A percentile compares a stretch with the other conserved stretches of the same genome.
These are phyloP conservation scores for Cladophialophora yegresii DNA, from an alignment of 2,329 filamentous ascomycete genomes.

Conservation along the genomic window DNA sequence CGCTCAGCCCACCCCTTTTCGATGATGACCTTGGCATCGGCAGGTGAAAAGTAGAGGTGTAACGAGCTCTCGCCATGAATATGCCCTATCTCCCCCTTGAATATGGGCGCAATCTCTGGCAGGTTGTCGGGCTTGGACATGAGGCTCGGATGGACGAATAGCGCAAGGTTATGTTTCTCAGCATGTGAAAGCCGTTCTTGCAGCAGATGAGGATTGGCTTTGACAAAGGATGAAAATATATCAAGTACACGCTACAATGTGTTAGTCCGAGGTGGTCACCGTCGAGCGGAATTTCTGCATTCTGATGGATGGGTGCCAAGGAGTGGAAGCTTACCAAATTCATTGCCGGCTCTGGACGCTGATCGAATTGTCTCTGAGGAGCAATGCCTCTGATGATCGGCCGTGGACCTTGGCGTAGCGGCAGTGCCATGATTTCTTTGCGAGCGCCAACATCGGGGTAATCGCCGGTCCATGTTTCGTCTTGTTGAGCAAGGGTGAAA, in stretches of 20 bases:
- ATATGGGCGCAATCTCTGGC: slow-evolving; percentile 56
- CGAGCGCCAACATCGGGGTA: slow-evolving; percentile 27
- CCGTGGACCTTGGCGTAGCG: slow-evolving; percentile 63
- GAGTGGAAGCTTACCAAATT: slow-evolving; percentile 38
- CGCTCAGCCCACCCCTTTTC: slow-evolving; percentile 76
- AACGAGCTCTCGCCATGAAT: slow-evolving; percentile 76
- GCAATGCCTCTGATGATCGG: slow-evolving; percentile 74
- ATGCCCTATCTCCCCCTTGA: slow-evolving; percentile 77
- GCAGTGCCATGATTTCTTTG: slow-evolving; percentile 56
- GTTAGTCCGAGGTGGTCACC: background rate
- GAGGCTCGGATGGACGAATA: slow-evolving; percentile 29
- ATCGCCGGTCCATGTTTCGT: slow-evolving; percentile 26
- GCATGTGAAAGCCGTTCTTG: slow-evolving; percentile 25
- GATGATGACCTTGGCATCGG: slow-evolving; percentile 72
- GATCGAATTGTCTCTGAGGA: slow-evolving; percentile 75
- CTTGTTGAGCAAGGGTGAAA: slow-evolving; percentile 26
- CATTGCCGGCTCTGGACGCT: slow-evolving; percentile 59
- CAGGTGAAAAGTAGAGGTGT: slow-evolving; percentile 78
- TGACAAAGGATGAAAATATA: slow-evolving; percentile 25
- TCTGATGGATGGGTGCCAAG: background rate
- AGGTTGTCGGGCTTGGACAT: slow-evolving; percentile 21
- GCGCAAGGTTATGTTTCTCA: slow-evolving; percentile 28
- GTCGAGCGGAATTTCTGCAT: background rate
- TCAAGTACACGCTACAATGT: slow-evolving; percentile 21
- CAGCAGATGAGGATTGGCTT: slow-evolving; percentile 24